A percentile compares a stretch with the other conserved stretches of the same genome.
Conservation (phyloP, 306 rosid genomes). For the Vigna unguiculata region DNA sequence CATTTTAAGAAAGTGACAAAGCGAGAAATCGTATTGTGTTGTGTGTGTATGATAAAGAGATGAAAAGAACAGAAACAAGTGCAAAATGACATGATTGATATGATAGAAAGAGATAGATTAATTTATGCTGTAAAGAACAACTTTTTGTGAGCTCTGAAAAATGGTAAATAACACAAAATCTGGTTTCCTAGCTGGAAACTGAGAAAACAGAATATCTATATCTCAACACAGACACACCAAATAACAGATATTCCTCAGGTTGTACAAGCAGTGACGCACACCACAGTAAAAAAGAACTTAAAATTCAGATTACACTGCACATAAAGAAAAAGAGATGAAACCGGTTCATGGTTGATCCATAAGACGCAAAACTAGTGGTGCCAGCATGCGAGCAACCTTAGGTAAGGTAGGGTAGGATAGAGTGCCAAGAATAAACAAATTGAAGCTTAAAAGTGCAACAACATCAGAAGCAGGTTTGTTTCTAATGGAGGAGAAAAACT, state of each 20-base stretch:
- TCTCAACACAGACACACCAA: conserved; percentile 34
- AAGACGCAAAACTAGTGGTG: conserved; percentile 49
- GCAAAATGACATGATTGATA: neutral
- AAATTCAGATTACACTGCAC: conserved; percentile 37
- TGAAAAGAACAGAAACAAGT: neutral
- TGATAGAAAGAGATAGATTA: neutral
- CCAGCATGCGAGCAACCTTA: conserved; percentile 50
- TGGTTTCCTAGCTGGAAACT: conserved; percentile 16
- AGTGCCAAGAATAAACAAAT: conserved; percentile 88
- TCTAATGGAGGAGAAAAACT: conserved; percentile 66
- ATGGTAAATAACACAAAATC: conserved; percentile 13
- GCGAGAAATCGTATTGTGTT: neutral
- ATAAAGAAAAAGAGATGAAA: conserved; percentile 43
- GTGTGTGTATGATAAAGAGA: neutral
- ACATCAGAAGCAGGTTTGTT: conserved; percentile 82
- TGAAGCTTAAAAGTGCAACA: conserved; percentile 78
- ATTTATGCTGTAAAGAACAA: neutral
- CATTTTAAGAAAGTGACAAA: neutral
- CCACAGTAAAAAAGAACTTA: conserved; percentile 15
- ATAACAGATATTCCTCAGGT: conserved; percentile 34
- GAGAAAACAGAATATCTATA: conserved; percentile 32
- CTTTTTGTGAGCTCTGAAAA: neutral
- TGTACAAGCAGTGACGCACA: conserved; percentile 39
- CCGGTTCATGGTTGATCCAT: conserved; percentile 37
- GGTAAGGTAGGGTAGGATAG: conserved; percentile 80